These are phyloP conservation scores for Tylopilus sp. DNA, from an alignment of 768 basidiomycete genomes.

Conservation along the genomic window DNA sequence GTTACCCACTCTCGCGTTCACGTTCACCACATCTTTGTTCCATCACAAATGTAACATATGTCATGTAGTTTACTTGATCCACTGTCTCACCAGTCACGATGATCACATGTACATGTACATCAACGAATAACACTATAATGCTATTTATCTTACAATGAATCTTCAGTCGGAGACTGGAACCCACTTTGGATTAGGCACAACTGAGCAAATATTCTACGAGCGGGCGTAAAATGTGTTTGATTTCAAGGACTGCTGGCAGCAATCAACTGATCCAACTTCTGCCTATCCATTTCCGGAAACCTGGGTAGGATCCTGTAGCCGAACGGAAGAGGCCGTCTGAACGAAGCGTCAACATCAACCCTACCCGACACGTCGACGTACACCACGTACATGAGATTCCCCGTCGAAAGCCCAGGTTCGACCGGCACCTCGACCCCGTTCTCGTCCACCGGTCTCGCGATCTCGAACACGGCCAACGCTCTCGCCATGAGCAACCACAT, in stretches of 20 bases:
- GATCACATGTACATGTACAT: background rate
- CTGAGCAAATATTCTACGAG: background rate
- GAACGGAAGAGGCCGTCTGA: slow-evolving; percentile 1
- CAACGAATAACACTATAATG: too few species aligned
- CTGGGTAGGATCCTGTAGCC: background rate
- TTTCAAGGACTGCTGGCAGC: background rate
- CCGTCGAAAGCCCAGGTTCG: slow-evolving; percentile 1
- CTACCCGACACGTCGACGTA: too few species aligned
- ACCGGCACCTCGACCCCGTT: slow-evolving; percentile 4
- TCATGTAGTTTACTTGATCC: background rate
- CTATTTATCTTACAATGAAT: too few species aligned
- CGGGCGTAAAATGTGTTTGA: background rate
- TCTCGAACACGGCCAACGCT: slow-evolving; percentile 11
- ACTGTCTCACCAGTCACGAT: too few species aligned
- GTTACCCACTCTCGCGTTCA: background rate
- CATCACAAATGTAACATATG: background rate
- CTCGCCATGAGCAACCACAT: slow-evolving; percentile 11
- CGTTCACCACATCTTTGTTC: background rate
- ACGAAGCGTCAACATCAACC: background rate
- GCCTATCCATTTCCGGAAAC: background rate
- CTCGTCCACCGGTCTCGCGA: slow-evolving; percentile 8
- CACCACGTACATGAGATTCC: slow-evolving; percentile 2
- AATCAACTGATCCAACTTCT: slow-evolving; percentile 1
- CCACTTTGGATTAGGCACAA: too few species aligned
- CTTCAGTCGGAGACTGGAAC: too few species aligned